Conservation (phyloP, 768 basidiomycete species). For the Lactifluus piperatus region DNA sequence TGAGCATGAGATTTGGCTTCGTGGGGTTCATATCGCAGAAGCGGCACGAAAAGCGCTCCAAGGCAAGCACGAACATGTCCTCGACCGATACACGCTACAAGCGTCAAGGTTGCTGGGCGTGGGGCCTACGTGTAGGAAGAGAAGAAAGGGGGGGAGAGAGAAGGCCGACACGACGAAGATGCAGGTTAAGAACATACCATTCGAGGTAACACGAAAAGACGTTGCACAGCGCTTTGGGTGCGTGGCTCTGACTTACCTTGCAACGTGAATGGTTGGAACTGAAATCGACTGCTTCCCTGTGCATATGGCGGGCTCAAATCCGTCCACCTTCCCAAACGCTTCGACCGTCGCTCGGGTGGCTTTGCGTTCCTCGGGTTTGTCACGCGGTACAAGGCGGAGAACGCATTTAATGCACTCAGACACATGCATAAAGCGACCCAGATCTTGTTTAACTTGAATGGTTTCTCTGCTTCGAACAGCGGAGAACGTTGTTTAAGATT, state of each 20-base stretch:
- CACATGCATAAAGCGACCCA: too few species aligned
- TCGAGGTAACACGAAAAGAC: too few species aligned
- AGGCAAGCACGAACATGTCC: constrained; percentile 68
- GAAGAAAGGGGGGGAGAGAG: constrained; percentile 30
- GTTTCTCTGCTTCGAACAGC: too few species aligned
- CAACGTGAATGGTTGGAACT: not conserved
- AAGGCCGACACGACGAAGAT: constrained; percentile 74
- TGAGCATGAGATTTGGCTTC: too few species aligned
- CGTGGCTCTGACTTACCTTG: constrained; percentile 21
- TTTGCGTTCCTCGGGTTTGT: constrained; percentile 97
- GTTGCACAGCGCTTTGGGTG: constrained; percentile 83
- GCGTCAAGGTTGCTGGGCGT: constrained; percentile 80
- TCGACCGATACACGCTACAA: constrained; percentile 83
- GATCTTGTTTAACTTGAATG: too few species aligned
- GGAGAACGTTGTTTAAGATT: too few species aligned
- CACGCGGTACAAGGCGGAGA: constrained; percentile 84
- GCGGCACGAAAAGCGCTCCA: too few species aligned
- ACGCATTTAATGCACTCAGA: constrained; percentile 74
- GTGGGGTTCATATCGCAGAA: too few species aligned
- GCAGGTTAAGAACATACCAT: too few species aligned
- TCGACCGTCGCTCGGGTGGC: constrained; percentile 80
- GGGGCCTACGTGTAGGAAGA: constrained; percentile 52
- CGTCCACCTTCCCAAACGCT: too few species aligned
- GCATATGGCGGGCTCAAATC: constrained; percentile 91
- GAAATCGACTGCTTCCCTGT: constrained; percentile 31